Percentiles rank a stretch among this genome's conserved stretches.
phyloP scores from a whole-genome alignment of 352 stramenopile genomes.

The Pythium insidiosum region DNA sequence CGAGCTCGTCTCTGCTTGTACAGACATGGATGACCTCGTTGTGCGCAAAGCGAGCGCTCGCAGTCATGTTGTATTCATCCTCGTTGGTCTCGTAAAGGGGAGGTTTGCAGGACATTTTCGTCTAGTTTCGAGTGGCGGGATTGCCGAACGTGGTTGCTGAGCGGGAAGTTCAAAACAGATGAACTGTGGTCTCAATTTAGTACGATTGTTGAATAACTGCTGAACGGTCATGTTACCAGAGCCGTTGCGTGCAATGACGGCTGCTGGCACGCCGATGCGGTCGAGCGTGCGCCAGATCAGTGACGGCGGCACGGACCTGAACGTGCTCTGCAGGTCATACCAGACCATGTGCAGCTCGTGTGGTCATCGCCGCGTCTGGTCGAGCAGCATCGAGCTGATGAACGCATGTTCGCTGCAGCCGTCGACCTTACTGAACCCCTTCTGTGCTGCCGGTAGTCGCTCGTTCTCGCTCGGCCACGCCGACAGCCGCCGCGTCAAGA shows the following conservation, averaged over 20 bases:
- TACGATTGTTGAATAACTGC: no score
- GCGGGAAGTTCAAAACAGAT: no score
- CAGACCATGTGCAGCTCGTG: constrained; percentile 10
- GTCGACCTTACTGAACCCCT: constrained; percentile 20
- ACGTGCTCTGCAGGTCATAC: constrained; percentile 20
- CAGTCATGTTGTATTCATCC: no score
- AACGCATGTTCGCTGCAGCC: constrained; percentile 25
- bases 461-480: constrained; percentile 14
- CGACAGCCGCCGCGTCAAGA: constrained; percentile 11
- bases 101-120: no score
- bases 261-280: not conserved
- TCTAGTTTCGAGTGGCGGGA: no score
- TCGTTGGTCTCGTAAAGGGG: no score
- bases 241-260: constrained; percentile 7
- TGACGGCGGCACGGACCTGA: constrained; percentile 12
- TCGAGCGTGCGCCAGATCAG: constrained; percentile 11
- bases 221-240: no score
- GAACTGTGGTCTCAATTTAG: no score
- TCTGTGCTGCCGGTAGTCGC: constrained; percentile 4
- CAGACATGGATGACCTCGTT: no score
- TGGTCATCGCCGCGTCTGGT: constrained; percentile 12
- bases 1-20: no score
- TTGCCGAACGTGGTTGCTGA: no score
- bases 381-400: constrained; percentile 8
- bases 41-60: no score